phyloP scores from a whole-genome alignment of 2,329 filamentous ascomycete species.

The Cladosporium oxysporum region DNA sequence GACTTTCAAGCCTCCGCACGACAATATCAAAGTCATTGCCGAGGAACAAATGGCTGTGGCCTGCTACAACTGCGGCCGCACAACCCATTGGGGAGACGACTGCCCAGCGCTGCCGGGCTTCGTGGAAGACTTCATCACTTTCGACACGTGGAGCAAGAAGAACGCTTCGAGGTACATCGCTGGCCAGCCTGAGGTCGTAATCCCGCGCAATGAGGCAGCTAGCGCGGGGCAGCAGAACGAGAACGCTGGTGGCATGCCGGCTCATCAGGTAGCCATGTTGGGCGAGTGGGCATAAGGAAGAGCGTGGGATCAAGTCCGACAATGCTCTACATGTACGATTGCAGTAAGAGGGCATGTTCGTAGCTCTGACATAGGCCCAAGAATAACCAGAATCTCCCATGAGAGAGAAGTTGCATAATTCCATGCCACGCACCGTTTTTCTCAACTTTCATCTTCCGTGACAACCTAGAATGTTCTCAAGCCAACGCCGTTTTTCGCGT shows the following conservation, averaged over 20 bases:
- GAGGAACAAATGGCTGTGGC: conserved; percentile 18
- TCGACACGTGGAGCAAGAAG: conserved; percentile 17
- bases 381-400: not conserved
- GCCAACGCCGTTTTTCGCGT: not conserved
- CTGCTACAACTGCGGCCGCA: conserved; percentile 28
- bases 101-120: conserved; percentile 23
- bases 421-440: not conserved
- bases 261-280: conserved; percentile 15
- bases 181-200: not conserved
- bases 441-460: not conserved
- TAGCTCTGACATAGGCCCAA: not conserved
- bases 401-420: not conserved
- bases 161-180: conserved; percentile 14
- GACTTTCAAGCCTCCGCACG: conserved; percentile 15
- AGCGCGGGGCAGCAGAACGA: conserved; percentile 4
- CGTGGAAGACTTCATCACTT: conserved; percentile 12
- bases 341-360: not conserved
- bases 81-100: conserved; percentile 28
- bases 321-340: not conserved
- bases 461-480: not conserved
- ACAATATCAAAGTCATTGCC: conserved; percentile 7
- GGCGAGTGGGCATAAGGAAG: conserved; percentile 13
- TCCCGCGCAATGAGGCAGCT: not conserved
- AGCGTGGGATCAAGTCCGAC: not conserved
- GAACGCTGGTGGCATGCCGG: not conserved